These are phyloP conservation scores for Crataegus laevigata DNA, from an alignment of 306 rosid species.

Conservation along the genomic window DNA sequence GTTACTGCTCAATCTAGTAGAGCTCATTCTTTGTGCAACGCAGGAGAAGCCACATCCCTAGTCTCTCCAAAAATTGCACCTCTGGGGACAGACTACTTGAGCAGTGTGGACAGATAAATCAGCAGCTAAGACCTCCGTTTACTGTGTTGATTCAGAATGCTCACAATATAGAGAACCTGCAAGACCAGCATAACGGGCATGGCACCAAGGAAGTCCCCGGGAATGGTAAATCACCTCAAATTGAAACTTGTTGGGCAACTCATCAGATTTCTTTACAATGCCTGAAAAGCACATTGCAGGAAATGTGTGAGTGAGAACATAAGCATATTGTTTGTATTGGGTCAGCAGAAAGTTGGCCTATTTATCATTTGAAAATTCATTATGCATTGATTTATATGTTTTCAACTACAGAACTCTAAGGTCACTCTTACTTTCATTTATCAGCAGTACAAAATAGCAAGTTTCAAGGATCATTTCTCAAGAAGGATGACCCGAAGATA, in stretches of 20 bases:
- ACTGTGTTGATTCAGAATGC: constrained; percentile 75
- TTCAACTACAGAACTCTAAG: neutral
- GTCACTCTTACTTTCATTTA: constrained; percentile 19
- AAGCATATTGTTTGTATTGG: neutral
- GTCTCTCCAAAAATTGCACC: constrained; percentile 37
- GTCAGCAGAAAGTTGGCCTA: constrained; percentile 15
- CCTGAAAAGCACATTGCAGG: neutral
- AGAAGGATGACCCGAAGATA: constrained; percentile 86
- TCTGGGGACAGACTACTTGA: constrained; percentile 54
- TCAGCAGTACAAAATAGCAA: constrained; percentile 50
- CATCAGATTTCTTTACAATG: constrained; percentile 15
- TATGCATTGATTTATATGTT: constrained; percentile 3
- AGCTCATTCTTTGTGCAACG: constrained; percentile 13
- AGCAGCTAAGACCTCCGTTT: constrained; percentile 66
- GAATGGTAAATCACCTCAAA: constrained; percentile 41
- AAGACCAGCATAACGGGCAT: constrained; percentile 37
- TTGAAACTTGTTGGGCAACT: constrained; percentile 7
- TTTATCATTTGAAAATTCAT: neutral
- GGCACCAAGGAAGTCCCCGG: constrained; percentile 31
- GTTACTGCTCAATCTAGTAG: constrained; percentile 4
- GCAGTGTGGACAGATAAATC: constrained; percentile 42
- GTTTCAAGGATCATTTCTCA: constrained; percentile 62
- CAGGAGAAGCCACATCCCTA: constrained; percentile 71
- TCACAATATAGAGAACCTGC: constrained; percentile 39
- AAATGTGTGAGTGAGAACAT: constrained; percentile 13